Evolutionary conservation across 2,329 filamentous ascomycete genomes (phyloP), one percentile per base, ranked within the genome.

Genomic region (Dothideomycetes sp.): DNA sequence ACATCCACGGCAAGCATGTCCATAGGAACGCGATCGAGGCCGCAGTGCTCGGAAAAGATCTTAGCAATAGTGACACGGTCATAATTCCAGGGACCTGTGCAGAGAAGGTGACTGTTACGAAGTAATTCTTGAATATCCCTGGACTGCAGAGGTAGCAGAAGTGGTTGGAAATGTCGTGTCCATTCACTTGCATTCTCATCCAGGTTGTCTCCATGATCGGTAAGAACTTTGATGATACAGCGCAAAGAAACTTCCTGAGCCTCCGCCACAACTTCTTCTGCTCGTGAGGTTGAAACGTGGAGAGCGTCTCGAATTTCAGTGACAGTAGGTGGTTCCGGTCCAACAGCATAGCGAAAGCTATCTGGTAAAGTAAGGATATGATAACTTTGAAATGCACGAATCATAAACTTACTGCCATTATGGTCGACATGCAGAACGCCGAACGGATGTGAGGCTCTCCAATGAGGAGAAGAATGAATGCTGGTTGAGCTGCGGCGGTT

Each of bases 31-130:
- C 49, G 46, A 13, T 44, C 39, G n/a, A 47, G 17, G 20, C 32
- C 40, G 19, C 40, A 42, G 7, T 15, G n/a, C 4, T 34, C 32
- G 13, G 32, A 25, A 32, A 42, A 42, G 4, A 33, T 25, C 22
- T 25, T 24, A 20, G 33, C 33, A 11, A 27, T 33, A 16, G 47
- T 29, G 4, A 44, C 44, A 10, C 43, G 37, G 24, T 50, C 45
- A 23, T 52, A 33, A 3, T 45, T 24, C 45, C 43, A 32, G 17
- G 32, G 7, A 4, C 33, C 31, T 8, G 31, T 30, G 13, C 40
- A 35, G 8, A 46, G 33, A 13, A 46, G 15, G 17, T 45, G 29
- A 30, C 33, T 34, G 27, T 33, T 17, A 47, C 30, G 32, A 24
- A 42, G 32, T n/a, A 42, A 13, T 4, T 35, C 40, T 15, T 34